Conservation (phyloP, 169 alveolate species). For the Plasmodium cynomolgi region DNA sequence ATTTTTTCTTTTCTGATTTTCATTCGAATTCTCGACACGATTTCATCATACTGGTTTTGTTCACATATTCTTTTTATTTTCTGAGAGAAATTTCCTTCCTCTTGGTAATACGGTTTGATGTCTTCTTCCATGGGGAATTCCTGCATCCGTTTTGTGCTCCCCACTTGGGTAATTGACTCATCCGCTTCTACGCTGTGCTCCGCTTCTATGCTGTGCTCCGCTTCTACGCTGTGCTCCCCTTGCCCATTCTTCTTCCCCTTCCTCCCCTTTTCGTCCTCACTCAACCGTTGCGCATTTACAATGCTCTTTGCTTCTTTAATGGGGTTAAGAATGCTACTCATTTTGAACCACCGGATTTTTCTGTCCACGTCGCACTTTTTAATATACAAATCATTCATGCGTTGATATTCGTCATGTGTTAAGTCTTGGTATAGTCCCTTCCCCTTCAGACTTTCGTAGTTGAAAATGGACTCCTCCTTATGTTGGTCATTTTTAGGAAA, state of each 20-base stretch:
- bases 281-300: conserved; percentile 50
- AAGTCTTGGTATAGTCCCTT: conserved; percentile 77
- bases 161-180: background rate
- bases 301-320: conserved; percentile 80
- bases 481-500: conserved; percentile 5
- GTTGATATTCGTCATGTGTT: conserved; percentile 82
- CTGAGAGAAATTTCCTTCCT: conserved; percentile 41
- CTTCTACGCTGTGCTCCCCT: background rate
- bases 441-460: conserved; percentile 74
- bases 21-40: conserved; percentile 84
- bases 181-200: background rate
- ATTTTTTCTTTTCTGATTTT: conserved; percentile 80
- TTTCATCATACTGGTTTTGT: conserved; percentile 82
- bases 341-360: conserved; percentile 72
- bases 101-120: conserved; percentile 55
- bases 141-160: background rate
- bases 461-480: conserved; percentile 3
- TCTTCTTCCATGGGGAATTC: conserved; percentile 36
- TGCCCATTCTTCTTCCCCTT: background rate
- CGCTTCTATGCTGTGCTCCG: background rate
- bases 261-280: conserved; percentile 29
- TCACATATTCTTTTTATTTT: conserved; percentile 73
- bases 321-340: conserved; percentile 80
- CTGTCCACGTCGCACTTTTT: conserved; percentile 78
- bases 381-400: conserved; percentile 78